Conservation (phyloP, 1,284 basidiomycete species). For the Mycosarcoma mackinlayi region DNA sequence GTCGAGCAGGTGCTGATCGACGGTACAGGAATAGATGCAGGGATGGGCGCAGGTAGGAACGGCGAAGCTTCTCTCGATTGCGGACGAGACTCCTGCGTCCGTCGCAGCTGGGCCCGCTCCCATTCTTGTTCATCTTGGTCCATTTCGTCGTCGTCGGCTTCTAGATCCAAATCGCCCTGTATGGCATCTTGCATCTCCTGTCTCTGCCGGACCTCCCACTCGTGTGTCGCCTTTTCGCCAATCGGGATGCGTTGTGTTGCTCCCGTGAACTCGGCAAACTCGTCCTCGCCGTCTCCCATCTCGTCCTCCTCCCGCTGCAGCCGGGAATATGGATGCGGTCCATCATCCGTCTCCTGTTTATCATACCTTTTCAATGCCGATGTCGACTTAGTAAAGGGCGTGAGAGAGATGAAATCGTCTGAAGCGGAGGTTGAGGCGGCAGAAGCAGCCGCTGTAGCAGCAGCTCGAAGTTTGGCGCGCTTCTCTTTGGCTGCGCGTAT, state of each 20-base stretch:
- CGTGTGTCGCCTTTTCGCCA: conserved; percentile 44
- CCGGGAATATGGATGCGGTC: conserved; percentile 57
- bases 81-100: conserved; percentile 24
- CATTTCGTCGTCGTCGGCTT: conserved; percentile 78
- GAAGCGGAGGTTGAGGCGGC: conserved; percentile 11
- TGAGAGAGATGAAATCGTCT: conserved; percentile 54
- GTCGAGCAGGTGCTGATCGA: conserved; percentile 49
- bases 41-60: conserved; percentile 47
- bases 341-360: conserved; percentile 25
- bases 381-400: neutral
- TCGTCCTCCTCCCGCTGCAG: conserved; percentile 64
- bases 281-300: conserved; percentile 59
- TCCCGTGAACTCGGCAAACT: conserved; percentile 61
- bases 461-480: conserved; percentile 37
- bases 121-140: conserved; percentile 77
- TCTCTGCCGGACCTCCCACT: conserved; percentile 36
- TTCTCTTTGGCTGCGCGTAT: conserved; percentile 58
- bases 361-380: conserved; percentile 14
- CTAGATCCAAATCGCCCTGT: conserved; percentile 36
- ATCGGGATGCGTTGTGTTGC: conserved; percentile 62
- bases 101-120: conserved; percentile 56
- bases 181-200: conserved; percentile 44
- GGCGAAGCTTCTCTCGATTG: conserved; percentile 46
- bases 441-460: conserved; percentile 1
- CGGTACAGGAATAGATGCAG: conserved; percentile 50